Conservation (phyloP, 2,329 filamentous ascomycete species). For the Fusarium sp. region DNA sequence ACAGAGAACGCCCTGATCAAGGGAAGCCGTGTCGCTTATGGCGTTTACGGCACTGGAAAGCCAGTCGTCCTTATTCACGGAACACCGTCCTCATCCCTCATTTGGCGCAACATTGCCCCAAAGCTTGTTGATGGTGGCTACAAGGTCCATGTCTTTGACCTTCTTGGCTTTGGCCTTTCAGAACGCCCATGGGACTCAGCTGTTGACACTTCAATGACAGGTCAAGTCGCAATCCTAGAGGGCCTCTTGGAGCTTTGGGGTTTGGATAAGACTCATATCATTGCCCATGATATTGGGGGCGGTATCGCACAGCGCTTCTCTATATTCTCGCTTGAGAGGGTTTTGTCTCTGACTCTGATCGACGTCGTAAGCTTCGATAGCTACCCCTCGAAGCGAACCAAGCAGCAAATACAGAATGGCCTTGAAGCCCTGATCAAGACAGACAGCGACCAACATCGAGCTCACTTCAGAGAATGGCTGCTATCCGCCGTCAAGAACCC, state of each 20-base stretch:
- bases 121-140: conserved; percentile 36
- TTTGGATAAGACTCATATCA: conserved; percentile 40
- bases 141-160: conserved; percentile 46
- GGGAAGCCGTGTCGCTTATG: conserved; percentile 44
- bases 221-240: conserved; percentile 46
- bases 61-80: conserved; percentile 48
- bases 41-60: conserved; percentile 39
- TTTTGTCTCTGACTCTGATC: conserved; percentile 45
- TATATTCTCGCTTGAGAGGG: conserved; percentile 34
- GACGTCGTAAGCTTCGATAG: conserved; percentile 49
- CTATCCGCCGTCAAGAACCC: conserved; percentile 37
- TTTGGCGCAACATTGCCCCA: conserved; percentile 47
- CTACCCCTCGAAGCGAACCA: conserved; percentile 47
- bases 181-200: conserved; percentile 45
- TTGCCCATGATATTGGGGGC: conserved; percentile 48
- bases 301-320: conserved; percentile 46
- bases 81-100: conserved; percentile 49
- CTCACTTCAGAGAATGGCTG: conserved; percentile 45
- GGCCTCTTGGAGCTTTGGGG: conserved; percentile 43
- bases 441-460: conserved; percentile 31
- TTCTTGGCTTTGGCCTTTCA: conserved; percentile 48
- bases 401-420: conserved; percentile 45
- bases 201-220: conserved; percentile 48
- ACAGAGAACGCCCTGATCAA: conserved; percentile 44
- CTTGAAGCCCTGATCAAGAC: conserved; percentile 44